Evolutionary conservation across 2,329 filamentous ascomycete genomes (phyloP).

Genomic region (Triangularia verruculosa): DNA sequence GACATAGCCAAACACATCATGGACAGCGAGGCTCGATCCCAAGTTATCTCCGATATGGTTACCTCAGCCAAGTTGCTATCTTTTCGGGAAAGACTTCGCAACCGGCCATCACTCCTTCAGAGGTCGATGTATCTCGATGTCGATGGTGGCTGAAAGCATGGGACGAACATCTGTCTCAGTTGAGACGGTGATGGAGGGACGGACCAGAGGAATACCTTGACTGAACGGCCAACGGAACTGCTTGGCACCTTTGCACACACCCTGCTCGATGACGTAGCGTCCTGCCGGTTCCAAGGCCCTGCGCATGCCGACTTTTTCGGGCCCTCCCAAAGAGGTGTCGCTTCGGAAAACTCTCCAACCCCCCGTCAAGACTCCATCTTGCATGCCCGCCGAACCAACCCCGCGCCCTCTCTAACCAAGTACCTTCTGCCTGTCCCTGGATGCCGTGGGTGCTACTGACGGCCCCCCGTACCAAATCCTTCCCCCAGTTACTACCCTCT

Average conservation of each 20-base stretch:
- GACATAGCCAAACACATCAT: not conserved
- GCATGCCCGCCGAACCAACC: not conserved
- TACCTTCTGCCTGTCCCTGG: not conserved
- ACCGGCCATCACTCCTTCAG: not conserved
- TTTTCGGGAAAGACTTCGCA: not conserved
- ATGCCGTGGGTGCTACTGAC: not conserved
- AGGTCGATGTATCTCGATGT: not conserved
- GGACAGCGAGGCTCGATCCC: not conserved
- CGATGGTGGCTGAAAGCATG: not conserved
- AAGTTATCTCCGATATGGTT: not conserved
- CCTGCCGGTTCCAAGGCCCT: slow-evolving; percentile 7
- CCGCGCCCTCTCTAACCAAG: not conserved
- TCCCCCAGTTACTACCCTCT: not conserved
- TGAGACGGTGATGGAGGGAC: not conserved
- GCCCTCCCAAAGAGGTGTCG: not conserved
- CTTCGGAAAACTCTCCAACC: not conserved
- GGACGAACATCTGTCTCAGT: not conserved
- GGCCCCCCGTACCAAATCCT: not conserved
- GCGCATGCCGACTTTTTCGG: slow-evolving; percentile 4
- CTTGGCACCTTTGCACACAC: slow-evolving; percentile 1
- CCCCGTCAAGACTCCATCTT: not conserved
- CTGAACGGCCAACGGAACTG: not conserved
- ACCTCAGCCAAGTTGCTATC: not conserved
- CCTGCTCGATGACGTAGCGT: slow-evolving; percentile 12
- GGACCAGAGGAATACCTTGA: not conserved